phyloP scores from a whole-genome alignment of 805 yeast genomes.

The Saccharomycopsis capsularis region DNA sequence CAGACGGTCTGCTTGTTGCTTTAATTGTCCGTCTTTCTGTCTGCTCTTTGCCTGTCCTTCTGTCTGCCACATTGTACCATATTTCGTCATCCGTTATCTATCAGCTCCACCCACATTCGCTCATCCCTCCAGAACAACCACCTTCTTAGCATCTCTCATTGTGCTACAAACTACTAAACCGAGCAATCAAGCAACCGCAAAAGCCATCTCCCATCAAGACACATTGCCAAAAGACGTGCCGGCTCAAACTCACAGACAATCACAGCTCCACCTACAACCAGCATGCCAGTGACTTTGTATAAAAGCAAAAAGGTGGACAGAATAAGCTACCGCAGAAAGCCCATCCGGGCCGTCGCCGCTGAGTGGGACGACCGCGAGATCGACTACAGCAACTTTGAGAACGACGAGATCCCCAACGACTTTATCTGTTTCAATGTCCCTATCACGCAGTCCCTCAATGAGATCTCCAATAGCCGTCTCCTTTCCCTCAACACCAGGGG shows the following conservation, averaged over 20 bases:
- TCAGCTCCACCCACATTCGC: too few species aligned
- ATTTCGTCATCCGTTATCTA: too few species aligned
- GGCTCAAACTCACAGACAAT: too few species aligned
- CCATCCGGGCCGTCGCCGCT: neutral
- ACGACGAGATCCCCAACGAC: slow-evolving; percentile 21
- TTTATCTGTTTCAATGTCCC: slow-evolving; percentile 22
- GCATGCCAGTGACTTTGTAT: neutral
- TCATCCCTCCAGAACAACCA: too few species aligned
- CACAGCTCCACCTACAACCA: neutral
- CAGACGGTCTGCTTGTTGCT: neutral
- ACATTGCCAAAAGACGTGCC: too few species aligned
- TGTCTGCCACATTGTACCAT: too few species aligned
- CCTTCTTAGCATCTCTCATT: too few species aligned
- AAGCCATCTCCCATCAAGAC: too few species aligned
- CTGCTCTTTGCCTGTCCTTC: neutral
- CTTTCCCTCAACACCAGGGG: slow-evolving; percentile 1
- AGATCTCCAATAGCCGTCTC: slow-evolving; percentile 5
- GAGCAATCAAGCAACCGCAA: too few species aligned
- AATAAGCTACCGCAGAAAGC: neutral
- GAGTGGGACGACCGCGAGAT: slow-evolving; percentile 11
- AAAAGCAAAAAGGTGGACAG: neutral
- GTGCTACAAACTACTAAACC: too few species aligned
- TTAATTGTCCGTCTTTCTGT: neutral
- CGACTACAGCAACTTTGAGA: slow-evolving; percentile 19
- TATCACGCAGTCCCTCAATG: slow-evolving; percentile 18